Percentiles rank a stretch among this genome's conserved stretches.
Evolutionary conservation across 768 basidiomycete genomes (phyloP).

Genomic region (Candolleomyces eurysporus): DNA sequence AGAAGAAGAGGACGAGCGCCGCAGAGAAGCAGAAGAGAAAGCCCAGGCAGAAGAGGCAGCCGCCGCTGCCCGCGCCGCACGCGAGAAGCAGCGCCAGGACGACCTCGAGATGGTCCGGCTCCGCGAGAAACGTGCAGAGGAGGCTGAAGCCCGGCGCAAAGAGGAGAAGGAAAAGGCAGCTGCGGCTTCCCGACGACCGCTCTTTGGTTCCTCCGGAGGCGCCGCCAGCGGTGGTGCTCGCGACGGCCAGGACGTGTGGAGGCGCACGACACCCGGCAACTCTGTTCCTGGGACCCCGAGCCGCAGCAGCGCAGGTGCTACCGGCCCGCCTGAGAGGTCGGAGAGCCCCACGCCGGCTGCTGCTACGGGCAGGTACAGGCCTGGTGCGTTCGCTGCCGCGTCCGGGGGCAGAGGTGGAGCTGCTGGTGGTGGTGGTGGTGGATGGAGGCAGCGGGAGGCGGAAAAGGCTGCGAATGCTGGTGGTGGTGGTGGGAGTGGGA

Average conservation of each 20-base stretch:
- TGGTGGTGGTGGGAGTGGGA: slow-evolving; percentile 20
- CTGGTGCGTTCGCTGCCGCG: slow-evolving; percentile 38
- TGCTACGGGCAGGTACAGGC: slow-evolving; percentile 41
- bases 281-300: slow-evolving; percentile 26
- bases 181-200: slow-evolving; percentile 24
- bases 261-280: slow-evolving; percentile 26
- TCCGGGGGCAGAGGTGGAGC: too few relatives aligned
- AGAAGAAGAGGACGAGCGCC: slow-evolving; percentile 50
- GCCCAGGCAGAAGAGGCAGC: slow-evolving; percentile 55
- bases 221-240: slow-evolving; percentile 24
- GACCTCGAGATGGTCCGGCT: slow-evolving; percentile 54
- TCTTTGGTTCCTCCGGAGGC: slow-evolving; percentile 20
- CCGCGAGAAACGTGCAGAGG: slow-evolving; percentile 67
- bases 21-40: slow-evolving; percentile 53
- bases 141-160: slow-evolving; percentile 50
- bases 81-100: slow-evolving; percentile 49
- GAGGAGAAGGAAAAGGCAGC: slow-evolving; percentile 27
- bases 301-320: slow-evolving; percentile 23
- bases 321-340: slow-evolving; percentile 33
- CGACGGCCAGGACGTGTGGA: slow-evolving; percentile 31
- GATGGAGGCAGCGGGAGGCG: slow-evolving; percentile 63
- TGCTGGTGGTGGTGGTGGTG: slow-evolving; percentile 34
- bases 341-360: slow-evolving; percentile 54
- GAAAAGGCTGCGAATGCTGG: slow-evolving; percentile 40
- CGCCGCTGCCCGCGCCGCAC: slow-evolving; percentile 49